Percentiles rank a stretch among this genome's conserved stretches.
phyloP scores from a whole-genome alignment of 2,329 filamentous ascomycete genomes.

The Pseudogymnoascus sp. region DNA sequence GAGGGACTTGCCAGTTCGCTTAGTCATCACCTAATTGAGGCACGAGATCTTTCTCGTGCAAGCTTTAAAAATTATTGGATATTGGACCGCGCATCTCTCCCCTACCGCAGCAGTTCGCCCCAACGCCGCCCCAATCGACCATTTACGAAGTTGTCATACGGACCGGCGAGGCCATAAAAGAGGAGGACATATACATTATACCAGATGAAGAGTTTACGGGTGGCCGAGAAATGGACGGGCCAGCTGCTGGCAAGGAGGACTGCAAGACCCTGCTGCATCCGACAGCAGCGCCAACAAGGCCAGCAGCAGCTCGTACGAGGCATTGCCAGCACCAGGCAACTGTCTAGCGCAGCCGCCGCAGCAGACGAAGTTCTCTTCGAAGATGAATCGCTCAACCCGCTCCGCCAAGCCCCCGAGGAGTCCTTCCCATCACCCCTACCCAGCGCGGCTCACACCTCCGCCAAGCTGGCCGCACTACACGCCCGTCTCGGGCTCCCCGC shows the following conservation, averaged over 20 bases:
- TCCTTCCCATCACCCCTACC: conserved; percentile 62
- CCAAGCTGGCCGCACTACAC: conserved; percentile 88
- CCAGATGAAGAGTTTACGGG: conserved; percentile 52
- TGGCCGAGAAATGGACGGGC: conserved; percentile 46
- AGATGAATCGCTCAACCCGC: conserved; percentile 16
- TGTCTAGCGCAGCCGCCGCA: conserved; percentile 4
- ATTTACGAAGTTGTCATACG: conserved; percentile 10
- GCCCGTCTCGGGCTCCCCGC: conserved; percentile 75
- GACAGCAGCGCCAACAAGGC: conserved; percentile 24
- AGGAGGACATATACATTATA: conserved; percentile 15
- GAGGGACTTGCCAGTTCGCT: conserved; percentile 12
- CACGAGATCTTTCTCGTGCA: conserved; percentile 10
- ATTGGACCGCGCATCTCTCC: conserved; percentile 4
- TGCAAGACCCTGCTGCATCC: conserved; percentile 34
- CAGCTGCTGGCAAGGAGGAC: conserved; percentile 42
- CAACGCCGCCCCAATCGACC: neutral
- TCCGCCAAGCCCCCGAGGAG: neutral
- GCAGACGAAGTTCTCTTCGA: conserved; percentile 21
- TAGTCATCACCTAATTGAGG: conserved; percentile 12
- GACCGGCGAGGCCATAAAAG: conserved; percentile 12
- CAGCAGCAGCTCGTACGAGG: conserved; percentile 21
- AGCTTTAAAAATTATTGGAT: conserved; percentile 10
- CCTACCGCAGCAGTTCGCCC: neutral
- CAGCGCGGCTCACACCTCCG: conserved; percentile 58
- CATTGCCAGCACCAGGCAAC: conserved; percentile 11